Evolutionary conservation across 2,329 filamentous ascomycete genomes (phyloP).

Genomic region (Cytospora paraplurivora): DNA sequence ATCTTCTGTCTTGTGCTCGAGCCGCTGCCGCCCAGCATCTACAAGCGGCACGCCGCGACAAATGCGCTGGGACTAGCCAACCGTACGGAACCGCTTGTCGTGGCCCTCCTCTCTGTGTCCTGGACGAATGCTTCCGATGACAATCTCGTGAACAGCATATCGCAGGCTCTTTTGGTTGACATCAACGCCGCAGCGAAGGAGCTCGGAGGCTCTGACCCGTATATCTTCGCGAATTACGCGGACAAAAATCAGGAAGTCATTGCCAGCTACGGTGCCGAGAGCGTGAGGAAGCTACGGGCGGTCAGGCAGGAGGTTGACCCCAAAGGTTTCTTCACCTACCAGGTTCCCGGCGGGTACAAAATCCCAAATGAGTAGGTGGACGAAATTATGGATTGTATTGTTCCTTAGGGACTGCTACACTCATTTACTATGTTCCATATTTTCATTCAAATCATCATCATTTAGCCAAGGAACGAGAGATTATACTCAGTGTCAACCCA

Average conservation of each 20-base stretch:
- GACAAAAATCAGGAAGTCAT: constrained; percentile 21
- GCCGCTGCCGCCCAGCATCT: constrained; percentile 21
- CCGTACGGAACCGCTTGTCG: constrained; percentile 8
- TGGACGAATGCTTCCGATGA: constrained; percentile 14
- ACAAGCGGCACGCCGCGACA: constrained; percentile 7
- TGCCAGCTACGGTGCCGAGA: constrained; percentile 18
- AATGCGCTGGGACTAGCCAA: constrained; percentile 23
- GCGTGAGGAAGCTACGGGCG: constrained; percentile 6
- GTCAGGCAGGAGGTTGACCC: constrained; percentile 18
- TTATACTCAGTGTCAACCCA: no score
- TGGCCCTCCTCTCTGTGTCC: not conserved
- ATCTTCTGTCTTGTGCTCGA: constrained; percentile 17
- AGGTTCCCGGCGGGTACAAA: constrained; percentile 5
- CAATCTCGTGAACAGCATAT: not conserved
- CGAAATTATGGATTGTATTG: no score
- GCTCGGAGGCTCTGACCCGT: constrained; percentile 17
- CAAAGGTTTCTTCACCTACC: not conserved
- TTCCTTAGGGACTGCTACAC: no score
- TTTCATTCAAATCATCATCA: no score
- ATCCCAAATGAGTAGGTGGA: no score
- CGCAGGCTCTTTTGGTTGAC: not conserved
- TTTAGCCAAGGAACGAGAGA: no score
- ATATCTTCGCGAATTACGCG: constrained; percentile 26
- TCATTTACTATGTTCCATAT: no score
- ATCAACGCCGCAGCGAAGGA: constrained; percentile 3